Evolutionary conservation across 345 rosid species (phyloP).

Genomic region (Turnera subulata): DNA sequence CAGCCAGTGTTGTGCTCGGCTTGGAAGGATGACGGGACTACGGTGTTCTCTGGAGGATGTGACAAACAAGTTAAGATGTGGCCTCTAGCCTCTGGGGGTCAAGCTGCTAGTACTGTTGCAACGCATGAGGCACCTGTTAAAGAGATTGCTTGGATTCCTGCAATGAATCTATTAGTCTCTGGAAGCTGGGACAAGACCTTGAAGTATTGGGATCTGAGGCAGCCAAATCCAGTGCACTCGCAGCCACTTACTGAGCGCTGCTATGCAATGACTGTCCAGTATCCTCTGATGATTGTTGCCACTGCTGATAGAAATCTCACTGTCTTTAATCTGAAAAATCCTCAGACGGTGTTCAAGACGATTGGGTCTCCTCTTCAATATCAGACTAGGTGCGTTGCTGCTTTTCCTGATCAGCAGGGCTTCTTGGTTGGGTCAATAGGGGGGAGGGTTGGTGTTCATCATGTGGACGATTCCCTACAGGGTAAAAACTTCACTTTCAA

Average conservation of each 20-base stretch:
- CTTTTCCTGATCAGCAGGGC: constrained; percentile 99
- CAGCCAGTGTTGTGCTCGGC: constrained; percentile 96
- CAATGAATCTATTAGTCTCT: constrained; percentile 74
- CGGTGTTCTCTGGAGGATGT: constrained; percentile 92
- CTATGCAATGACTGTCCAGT: constrained; percentile 70
- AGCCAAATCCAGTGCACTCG: constrained; percentile 76
- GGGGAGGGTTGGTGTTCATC: constrained; percentile 97
- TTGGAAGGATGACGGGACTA: constrained; percentile 98
- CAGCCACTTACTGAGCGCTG: constrained; percentile 97
- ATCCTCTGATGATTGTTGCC: constrained; percentile 96
- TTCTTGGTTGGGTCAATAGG: constrained; percentile 98
- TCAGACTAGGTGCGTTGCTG: constrained; percentile 94
- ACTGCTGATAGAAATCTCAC: constrained; percentile 94
- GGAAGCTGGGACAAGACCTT: constrained; percentile 98
- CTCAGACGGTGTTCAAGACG: constrained; percentile 95
- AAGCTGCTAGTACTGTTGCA: constrained; percentile 79
- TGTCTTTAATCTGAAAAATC: constrained; percentile 78
- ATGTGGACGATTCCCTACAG: constrained; percentile 84
- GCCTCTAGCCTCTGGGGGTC: constrained; percentile 84
- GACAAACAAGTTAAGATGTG: constrained; percentile 99
- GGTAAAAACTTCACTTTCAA: constrained; percentile 89
- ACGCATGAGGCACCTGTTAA: constrained; percentile 88
- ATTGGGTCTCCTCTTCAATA: constrained; percentile 81
- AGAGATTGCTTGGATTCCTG: constrained; percentile 91
- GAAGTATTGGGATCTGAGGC: constrained; percentile 96